Evolutionary conservation across 1,139 yeast species (phyloP).

Genomic region (Yamadazyma siamensis): DNA sequence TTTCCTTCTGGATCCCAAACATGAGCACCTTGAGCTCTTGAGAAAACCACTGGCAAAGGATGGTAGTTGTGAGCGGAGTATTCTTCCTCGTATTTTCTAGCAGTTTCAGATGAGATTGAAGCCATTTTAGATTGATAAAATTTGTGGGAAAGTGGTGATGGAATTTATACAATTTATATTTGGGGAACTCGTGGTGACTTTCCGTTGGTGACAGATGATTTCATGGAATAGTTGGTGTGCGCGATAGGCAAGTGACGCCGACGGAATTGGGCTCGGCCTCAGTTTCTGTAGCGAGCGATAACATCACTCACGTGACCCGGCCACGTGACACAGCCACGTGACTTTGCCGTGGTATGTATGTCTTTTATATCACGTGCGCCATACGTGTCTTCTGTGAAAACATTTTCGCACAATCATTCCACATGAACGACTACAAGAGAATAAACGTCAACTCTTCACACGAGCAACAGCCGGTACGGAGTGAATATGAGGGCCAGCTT

Average conservation of each 20-base stretch:
- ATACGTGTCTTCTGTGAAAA: no score
- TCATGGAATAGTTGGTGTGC: not conserved
- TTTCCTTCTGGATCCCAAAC: slow-evolving; percentile 98
- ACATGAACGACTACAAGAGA: slow-evolving; percentile 10
- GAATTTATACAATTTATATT: no score
- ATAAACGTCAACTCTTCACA: slow-evolving; percentile 2
- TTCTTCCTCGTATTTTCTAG: slow-evolving; percentile 66
- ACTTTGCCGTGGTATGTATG: no score
- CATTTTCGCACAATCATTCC: no score
- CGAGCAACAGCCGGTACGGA: slow-evolving; percentile 1
- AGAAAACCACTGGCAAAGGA: slow-evolving; percentile 92
- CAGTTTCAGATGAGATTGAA: slow-evolving; percentile 56
- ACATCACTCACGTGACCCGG: no score
- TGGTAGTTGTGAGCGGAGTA: slow-evolving; percentile 97
- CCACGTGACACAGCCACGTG: no score
- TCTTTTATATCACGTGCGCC: no score
- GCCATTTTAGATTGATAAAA: slow-evolving; percentile 3
- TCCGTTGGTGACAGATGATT: no score
- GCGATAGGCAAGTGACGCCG: slow-evolving; percentile 4
- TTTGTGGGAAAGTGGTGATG: slow-evolving; percentile 3
- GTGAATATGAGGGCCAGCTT: slow-evolving; percentile 20
- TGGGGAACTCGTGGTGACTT: slow-evolving; percentile 4
- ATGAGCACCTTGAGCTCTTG: slow-evolving; percentile 83
- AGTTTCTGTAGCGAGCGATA: no score
- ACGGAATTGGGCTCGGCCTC: not conserved